These are phyloP conservation scores for Thymus mandschuricus DNA, from an alignment of 257 asterid genomes.

Conservation along the genomic window DNA sequence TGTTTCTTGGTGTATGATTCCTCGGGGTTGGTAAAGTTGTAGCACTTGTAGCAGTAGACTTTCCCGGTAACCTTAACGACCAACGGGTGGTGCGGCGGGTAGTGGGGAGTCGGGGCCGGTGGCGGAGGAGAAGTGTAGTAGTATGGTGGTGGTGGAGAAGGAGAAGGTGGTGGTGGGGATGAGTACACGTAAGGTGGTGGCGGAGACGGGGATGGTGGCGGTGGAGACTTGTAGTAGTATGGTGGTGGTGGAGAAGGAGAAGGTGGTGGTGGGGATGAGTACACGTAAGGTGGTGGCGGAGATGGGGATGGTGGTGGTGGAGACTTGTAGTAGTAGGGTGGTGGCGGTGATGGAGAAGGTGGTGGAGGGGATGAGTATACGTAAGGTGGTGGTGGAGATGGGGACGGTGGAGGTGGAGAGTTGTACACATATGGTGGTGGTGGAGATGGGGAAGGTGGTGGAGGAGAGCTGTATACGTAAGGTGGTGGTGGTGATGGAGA, in stretches of 20 bases:
- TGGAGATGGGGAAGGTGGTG: conserved; percentile 24
- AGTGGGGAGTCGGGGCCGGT: conserved; percentile 29
- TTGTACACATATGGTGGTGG: conserved; percentile 40
- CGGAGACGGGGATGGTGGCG: conserved; percentile 25
- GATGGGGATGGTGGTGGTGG: conserved; percentile 37
- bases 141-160: conserved; percentile 39
- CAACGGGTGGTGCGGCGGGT: conserved; percentile 37
- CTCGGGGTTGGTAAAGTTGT: conserved; percentile 62
- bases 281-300: conserved; percentile 40
- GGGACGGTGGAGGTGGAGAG: not conserved
- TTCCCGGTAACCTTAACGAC: conserved; percentile 73
- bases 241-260: conserved; percentile 12
- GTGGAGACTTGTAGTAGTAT: not conserved
- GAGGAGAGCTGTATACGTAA: conserved; percentile 38
- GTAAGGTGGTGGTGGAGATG: conserved; percentile 15
- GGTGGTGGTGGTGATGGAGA: conserved; percentile 51
- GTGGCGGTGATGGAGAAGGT: conserved; percentile 33
- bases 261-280: conserved; percentile 18
- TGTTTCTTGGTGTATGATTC: conserved; percentile 75
- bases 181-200: conserved; percentile 37
- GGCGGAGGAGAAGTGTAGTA: conserved; percentile 53
- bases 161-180: conserved; percentile 52
- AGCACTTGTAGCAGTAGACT: conserved; percentile 75
- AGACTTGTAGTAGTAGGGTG: conserved; percentile 35
- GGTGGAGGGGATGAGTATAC: conserved; percentile 6